Evolutionary conservation across 140 eudicot genomes (phyloP).

Genomic region (Stevia rebaudiana): DNA sequence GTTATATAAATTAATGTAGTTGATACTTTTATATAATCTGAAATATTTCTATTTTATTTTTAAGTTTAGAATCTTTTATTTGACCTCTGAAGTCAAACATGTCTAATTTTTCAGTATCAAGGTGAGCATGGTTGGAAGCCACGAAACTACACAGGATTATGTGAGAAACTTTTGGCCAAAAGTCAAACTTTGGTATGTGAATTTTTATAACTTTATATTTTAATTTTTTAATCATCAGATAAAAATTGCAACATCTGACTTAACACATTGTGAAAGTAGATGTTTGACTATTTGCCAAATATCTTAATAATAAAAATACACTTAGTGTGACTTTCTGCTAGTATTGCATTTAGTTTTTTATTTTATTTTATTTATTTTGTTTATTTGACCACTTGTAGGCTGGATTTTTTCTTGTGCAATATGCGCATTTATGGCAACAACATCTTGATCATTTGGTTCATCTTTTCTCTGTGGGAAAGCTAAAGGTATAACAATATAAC

Average conservation of each 20-base stretch:
- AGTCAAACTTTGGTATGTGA: conserved; percentile 88
- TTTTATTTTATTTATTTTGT: not conserved
- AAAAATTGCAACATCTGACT: not conserved
- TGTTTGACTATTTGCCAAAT: not conserved
- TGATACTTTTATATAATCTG: not conserved
- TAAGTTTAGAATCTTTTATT: conserved; percentile 3
- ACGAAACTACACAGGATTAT: conserved; percentile 70
- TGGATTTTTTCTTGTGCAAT: conserved; percentile 85
- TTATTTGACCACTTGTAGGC: conserved; percentile 41
- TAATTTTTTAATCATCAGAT: not conserved
- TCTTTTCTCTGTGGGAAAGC: conserved; percentile 58
- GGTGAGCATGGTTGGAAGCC: conserved; percentile 95
- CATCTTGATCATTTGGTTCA: conserved; percentile 70
- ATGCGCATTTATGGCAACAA: conserved; percentile 78
- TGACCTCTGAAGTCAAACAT: conserved; percentile 1
- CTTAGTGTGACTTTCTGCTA: not conserved
- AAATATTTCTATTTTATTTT: not conserved
- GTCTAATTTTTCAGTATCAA: conserved; percentile 57
- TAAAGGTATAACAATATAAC: conserved; percentile 45
- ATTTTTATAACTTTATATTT: not conserved
- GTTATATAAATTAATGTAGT: not conserved
- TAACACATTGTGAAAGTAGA: not conserved
- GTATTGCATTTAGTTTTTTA: not conserved
- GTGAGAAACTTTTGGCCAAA: conserved; percentile 81
- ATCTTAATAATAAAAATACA: not conserved